Conservation (phyloP, 1,284 basidiomycete genomes). For the Ganoderma sinense region DNA sequence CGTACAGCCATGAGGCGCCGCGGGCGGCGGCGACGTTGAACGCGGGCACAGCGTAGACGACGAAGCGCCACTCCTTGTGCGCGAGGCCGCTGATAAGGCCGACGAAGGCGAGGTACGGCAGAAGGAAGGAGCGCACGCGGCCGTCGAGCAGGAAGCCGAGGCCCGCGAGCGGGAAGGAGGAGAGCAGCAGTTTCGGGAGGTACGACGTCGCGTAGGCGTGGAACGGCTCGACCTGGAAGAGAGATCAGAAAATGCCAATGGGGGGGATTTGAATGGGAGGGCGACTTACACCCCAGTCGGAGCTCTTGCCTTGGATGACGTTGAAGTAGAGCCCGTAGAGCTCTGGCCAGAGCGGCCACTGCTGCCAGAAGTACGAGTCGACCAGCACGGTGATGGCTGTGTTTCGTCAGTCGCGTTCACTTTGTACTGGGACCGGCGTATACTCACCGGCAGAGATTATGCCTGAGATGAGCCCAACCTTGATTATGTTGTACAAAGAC, state of each 20-base stretch:
- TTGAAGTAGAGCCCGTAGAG: conserved; percentile 86
- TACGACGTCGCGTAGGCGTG: conserved; percentile 75
- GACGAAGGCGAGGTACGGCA: conserved; percentile 66
- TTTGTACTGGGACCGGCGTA: neutral
- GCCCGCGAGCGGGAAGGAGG: conserved; percentile 69
- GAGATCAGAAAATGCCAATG: neutral
- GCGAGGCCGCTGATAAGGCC: conserved; percentile 76
- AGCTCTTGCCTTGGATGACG: conserved; percentile 84
- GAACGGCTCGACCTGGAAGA: conserved; percentile 70
- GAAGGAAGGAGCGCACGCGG: conserved; percentile 57
- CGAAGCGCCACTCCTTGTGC: conserved; percentile 97
- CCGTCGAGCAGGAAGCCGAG: conserved; percentile 56
- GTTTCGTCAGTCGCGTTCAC: neutral
- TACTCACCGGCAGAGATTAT: conserved; percentile 64
- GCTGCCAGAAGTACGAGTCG: conserved; percentile 90
- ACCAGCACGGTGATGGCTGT: conserved; percentile 69
- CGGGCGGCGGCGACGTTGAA: conserved; percentile 85
- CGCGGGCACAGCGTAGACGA: conserved; percentile 86
- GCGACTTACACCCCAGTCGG: conserved; percentile 88
- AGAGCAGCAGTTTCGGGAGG: conserved; percentile 84
- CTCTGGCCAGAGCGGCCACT: conserved; percentile 87
- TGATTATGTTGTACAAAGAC: conserved; percentile 54
- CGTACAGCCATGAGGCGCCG: conserved; percentile 69
- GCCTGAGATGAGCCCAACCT: conserved; percentile 62
- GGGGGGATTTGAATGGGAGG: neutral